phyloP scores from a whole-genome alignment of 805 yeast species.

The Candida chilensis region DNA sequence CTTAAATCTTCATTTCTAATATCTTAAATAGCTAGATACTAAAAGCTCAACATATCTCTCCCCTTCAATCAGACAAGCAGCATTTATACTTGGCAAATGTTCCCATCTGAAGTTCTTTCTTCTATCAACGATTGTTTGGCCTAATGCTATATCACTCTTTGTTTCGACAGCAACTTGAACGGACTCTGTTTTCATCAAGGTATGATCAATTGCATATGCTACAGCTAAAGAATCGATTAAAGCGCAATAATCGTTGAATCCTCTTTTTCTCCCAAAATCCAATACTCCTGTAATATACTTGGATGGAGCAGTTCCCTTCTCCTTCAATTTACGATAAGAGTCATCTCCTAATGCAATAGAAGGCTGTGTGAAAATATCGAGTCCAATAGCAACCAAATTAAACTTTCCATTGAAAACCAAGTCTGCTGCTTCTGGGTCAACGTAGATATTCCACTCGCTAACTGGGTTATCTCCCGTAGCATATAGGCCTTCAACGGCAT shows the following conservation, averaged over 20 bases:
- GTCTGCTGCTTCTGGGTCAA: constrained; percentile 15
- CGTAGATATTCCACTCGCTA: constrained; percentile 14
- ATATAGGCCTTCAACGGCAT: constrained; percentile 10
- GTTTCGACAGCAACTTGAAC: constrained; percentile 13
- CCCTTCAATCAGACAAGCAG: constrained; percentile 10
- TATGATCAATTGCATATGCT: constrained; percentile 12
- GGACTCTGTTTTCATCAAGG: constrained; percentile 9
- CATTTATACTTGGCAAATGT: constrained; percentile 9
- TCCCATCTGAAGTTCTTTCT: constrained; percentile 14
- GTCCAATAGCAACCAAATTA: constrained; percentile 12
- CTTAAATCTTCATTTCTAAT: no score
- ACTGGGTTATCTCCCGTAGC: constrained; percentile 17
- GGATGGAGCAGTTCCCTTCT: constrained; percentile 7
- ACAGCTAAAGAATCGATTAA: constrained; percentile 14
- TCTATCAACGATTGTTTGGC: constrained; percentile 13
- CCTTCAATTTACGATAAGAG: constrained; percentile 4
- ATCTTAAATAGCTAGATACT: constrained; percentile 7
- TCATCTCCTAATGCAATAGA: constrained; percentile 9
- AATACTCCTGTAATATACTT: constrained; percentile 12
- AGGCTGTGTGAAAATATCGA: constrained; percentile 16
- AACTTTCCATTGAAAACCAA: constrained; percentile 9
- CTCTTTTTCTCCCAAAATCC: constrained; percentile 8
- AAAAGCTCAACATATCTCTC: constrained; percentile 8
- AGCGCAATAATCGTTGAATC: constrained; percentile 14
- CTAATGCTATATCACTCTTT: constrained; percentile 10